Evolutionary conservation across 306 rosid genomes (phyloP).

Genomic region (Vigna radiata): DNA sequence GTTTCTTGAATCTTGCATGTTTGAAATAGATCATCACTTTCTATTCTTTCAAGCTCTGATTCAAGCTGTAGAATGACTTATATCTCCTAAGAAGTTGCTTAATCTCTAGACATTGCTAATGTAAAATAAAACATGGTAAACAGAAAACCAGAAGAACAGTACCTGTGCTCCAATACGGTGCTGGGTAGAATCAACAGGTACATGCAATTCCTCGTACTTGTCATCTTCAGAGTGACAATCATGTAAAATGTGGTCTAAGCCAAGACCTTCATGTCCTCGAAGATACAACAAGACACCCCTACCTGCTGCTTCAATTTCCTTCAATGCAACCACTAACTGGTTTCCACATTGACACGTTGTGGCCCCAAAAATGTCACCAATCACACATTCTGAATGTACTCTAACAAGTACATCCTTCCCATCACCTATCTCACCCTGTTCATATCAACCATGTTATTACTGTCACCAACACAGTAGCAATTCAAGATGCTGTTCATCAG

Average conservation of each 20-base stretch:
- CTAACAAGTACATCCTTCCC: constrained; percentile 77
- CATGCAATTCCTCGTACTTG: constrained; percentile 51
- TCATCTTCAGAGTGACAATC: constrained; percentile 57
- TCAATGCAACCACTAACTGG: constrained; percentile 69
- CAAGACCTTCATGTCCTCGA: constrained; percentile 61
- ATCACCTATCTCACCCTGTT: constrained; percentile 71
- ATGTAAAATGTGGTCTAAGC: constrained; percentile 61
- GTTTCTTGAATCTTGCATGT: not conserved
- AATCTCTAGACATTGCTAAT: not conserved
- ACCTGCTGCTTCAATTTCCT: constrained; percentile 75
- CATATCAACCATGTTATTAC: constrained; percentile 4
- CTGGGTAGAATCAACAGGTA: constrained; percentile 68
- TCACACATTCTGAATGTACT: constrained; percentile 75
- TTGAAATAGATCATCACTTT: not conserved
- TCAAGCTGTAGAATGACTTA: not conserved
- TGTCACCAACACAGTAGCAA: not conserved
- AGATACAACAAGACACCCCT: constrained; percentile 78
- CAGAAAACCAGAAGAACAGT: constrained; percentile 17
- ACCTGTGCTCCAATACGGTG: constrained; percentile 82
- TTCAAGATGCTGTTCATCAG: not conserved
- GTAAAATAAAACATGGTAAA: not conserved
- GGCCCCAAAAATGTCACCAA: constrained; percentile 80
- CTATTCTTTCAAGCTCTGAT: not conserved
- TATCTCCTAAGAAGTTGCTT: not conserved
- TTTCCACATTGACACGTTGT: constrained; percentile 75